phyloP scores from a whole-genome alignment of 768 basidiomycete genomes.

The Arthromyces matolae region DNA sequence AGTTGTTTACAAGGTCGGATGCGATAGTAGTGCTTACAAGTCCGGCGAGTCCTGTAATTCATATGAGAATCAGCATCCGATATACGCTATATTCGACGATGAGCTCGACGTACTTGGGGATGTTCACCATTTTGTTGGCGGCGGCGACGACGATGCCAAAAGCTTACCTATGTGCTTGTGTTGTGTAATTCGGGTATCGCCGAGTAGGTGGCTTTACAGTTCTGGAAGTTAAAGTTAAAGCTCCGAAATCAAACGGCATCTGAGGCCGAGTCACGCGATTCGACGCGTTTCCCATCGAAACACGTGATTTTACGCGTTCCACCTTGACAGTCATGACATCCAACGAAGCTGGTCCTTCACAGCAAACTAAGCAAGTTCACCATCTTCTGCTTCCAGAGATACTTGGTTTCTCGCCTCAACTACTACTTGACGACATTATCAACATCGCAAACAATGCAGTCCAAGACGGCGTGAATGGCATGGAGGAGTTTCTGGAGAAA shows the following conservation, averaged over 20 bases:
- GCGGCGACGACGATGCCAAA: conserved; percentile 37
- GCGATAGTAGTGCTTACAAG: conserved; percentile 85
- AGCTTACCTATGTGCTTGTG: conserved; percentile 26
- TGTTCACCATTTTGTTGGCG: conserved; percentile 82
- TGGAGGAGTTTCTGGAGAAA: conserved; percentile 72
- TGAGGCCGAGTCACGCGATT: too few species aligned
- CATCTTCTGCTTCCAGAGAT: conserved; percentile 65
- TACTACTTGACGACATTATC: conserved; percentile 82
- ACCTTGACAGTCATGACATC: conserved; percentile 5
- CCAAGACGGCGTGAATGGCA: conserved; percentile 71
- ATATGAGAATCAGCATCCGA: conserved; percentile 12
- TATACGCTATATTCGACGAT: not conserved
- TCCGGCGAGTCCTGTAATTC: conserved; percentile 76
- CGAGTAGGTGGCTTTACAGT: conserved; percentile 35
- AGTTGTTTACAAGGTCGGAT: too few species aligned
- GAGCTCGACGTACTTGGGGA: conserved; percentile 74
- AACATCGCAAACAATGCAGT: conserved; percentile 80
- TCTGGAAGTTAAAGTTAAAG: conserved; percentile 28
- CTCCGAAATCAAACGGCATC: too few species aligned
- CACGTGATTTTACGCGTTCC: not conserved
- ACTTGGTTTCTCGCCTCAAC: conserved; percentile 80
- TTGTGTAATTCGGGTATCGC: conserved; percentile 33
- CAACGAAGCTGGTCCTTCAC: conserved; percentile 4
- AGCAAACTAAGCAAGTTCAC: conserved; percentile 21
- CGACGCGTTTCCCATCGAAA: too few species aligned